A percentile compares a stretch with the other conserved stretches of the same genome.
Conservation (phyloP, 176 grass and related monocot genomes). For the Musa acuminata region DNA sequence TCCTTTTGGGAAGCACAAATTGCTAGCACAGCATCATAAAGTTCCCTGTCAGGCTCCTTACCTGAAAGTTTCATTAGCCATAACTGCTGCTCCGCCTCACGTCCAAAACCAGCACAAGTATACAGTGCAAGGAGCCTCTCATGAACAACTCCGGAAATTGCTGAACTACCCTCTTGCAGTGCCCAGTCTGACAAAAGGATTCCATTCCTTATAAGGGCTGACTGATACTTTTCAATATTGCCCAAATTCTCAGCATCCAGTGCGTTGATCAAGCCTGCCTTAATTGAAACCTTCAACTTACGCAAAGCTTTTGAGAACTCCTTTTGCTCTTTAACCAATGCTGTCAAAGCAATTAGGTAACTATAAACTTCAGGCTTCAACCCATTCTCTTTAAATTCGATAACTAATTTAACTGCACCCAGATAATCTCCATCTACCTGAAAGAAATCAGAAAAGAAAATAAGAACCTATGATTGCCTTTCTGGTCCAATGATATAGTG, state of each 20-base stretch:
- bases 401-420: conserved; percentile 59
- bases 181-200: conserved; percentile 75
- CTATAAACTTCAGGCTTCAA: conserved; percentile 81
- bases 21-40: conserved; percentile 82
- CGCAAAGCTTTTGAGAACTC: conserved; percentile 79
- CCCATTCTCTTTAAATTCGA: conserved; percentile 69
- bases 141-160: conserved; percentile 51
- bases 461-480: neutral
- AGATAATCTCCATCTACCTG: conserved; percentile 76
- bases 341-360: conserved; percentile 80
- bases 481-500: neutral
- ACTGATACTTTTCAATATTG: conserved; percentile 49
- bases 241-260: conserved; percentile 42
- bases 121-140: conserved; percentile 80
- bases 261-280: conserved; percentile 38
- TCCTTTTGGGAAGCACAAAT: conserved; percentile 94
- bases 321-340: conserved; percentile 93
- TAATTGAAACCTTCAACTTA: conserved; percentile 64
- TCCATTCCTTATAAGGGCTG: conserved; percentile 50
- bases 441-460: conserved; percentile 23
- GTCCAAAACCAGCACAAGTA: conserved; percentile 63
- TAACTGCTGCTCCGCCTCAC: conserved; percentile 75
- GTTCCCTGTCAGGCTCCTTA: conserved; percentile 82
- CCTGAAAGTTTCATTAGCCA: conserved; percentile 85
- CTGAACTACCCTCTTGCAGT: conserved; percentile 49